Evolutionary conservation across 2,329 filamentous ascomycete genomes (phyloP).

Genomic region (Talaromyces islandicus): DNA sequence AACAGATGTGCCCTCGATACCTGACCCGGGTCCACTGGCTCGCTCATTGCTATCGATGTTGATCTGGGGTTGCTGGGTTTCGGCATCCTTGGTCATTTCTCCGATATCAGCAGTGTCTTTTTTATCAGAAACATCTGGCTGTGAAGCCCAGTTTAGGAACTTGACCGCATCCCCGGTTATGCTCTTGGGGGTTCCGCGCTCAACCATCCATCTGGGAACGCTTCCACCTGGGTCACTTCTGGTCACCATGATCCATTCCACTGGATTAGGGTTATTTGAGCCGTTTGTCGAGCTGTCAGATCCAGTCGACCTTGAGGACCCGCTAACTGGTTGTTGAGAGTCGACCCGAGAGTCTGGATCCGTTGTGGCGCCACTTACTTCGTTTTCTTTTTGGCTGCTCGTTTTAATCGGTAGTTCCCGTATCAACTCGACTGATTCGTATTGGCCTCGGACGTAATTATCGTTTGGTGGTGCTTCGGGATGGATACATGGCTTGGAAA

Average conservation of each 20-base stretch:
- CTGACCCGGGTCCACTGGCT: not conserved
- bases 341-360: not conserved
- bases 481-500: conserved; percentile 79
- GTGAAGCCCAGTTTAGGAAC: conserved; percentile 71
- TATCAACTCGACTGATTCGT: conserved; percentile 89
- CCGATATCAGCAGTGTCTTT: conserved; percentile 1
- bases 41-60: not conserved
- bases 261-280: conserved; percentile 47
- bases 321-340: not conserved
- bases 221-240: conserved; percentile 82
- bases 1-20: not conserved
- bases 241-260: conserved; percentile 93
- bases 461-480: conserved; percentile 62
- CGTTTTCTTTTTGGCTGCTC: not conserved
- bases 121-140: conserved; percentile 25
- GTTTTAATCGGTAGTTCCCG: conserved; percentile 57
- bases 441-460: conserved; percentile 76
- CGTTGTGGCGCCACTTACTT: not conserved
- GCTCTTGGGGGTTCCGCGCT: conserved; percentile 74
- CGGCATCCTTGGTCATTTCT: conserved; percentile 5
- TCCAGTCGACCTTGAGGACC: not conserved
- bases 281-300: not conserved
- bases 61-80: not conserved
- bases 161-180: conserved; percentile 75
- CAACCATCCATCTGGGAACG: conserved; percentile 86